Evolutionary conservation across 257 asterid species (phyloP).

Genomic region (Ocimum tenuiflorum): DNA sequence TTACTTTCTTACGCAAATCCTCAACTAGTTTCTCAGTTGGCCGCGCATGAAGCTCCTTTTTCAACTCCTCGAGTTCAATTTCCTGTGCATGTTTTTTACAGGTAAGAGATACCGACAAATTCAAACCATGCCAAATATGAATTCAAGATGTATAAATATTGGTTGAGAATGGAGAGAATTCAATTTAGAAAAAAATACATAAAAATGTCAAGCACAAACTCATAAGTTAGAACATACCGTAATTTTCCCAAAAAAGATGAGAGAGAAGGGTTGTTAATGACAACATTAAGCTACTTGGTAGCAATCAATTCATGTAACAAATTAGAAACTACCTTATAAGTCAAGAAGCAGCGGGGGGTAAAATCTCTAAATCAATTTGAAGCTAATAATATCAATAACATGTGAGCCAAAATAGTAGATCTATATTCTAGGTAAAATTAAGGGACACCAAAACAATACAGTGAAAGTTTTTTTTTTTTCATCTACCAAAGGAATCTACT

Average conservation of each 20-base stretch:
- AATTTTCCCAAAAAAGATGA: not conserved
- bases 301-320: slow-evolving; percentile 5
- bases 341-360: not conserved
- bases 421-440: too few relatives aligned
- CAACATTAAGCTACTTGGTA: slow-evolving; percentile 1
- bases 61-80: slow-evolving; percentile 62
- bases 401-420: not conserved
- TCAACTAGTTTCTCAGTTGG: slow-evolving; percentile 83
- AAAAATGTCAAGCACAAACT: too few relatives aligned
- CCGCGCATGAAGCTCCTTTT: slow-evolving; percentile 77
- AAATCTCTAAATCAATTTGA: not conserved
- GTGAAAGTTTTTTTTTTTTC: not conserved
- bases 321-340: not conserved
- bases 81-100: slow-evolving; percentile 43
- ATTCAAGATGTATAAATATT: not conserved
- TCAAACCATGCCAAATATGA: slow-evolving; percentile 14
- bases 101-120: slow-evolving; percentile 6
- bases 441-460: too few relatives aligned
- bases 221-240: not conserved
- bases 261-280: not conserved
- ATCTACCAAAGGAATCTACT: too few relatives aligned
- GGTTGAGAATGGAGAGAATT: too few relatives aligned
- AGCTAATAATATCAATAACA: not conserved
- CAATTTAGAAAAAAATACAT: too few relatives aligned
- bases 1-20: slow-evolving; percentile 87